phyloP scores from a whole-genome alignment of 176 grass and related monocot species.

The Eragrostis nindensis region DNA sequence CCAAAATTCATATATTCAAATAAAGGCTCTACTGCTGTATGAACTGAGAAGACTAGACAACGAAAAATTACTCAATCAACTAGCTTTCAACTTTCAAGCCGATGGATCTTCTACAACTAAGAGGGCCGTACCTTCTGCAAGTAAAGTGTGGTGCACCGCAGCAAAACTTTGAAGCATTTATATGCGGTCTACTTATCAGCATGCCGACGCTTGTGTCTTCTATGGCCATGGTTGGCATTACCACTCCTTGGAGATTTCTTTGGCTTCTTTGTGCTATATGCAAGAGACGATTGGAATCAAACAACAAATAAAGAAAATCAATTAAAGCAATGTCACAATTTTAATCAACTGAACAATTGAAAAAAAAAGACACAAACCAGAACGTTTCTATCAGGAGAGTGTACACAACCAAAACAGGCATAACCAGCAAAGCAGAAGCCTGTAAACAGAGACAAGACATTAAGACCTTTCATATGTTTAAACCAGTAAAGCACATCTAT shows the following conservation, averaged over 20 bases:
- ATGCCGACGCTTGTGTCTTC: slow-evolving; percentile 72
- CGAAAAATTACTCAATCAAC: neutral
- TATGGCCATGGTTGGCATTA: slow-evolving; percentile 55
- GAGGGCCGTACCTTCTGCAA: slow-evolving; percentile 39
- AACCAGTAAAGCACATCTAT: slow-evolving; percentile 11
- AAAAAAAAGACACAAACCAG: slow-evolving; percentile 57
- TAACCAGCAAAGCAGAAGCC: slow-evolving; percentile 74
- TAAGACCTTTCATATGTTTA: slow-evolving; percentile 22
- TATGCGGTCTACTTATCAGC: slow-evolving; percentile 59
- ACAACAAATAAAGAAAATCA: slow-evolving; percentile 22
- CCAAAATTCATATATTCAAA: neutral
- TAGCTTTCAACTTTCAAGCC: neutral
- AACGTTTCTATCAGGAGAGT: slow-evolving; percentile 59
- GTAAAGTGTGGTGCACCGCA: slow-evolving; percentile 26
- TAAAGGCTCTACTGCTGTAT: neutral
- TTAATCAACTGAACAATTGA: slow-evolving; percentile 13
- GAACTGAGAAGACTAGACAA: too few relatives aligned
- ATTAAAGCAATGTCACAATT: slow-evolving; percentile 22
- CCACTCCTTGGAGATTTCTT: slow-evolving; percentile 51
- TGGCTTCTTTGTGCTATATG: slow-evolving; percentile 60
- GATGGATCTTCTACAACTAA: neutral
- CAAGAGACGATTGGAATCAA: slow-evolving; percentile 25
- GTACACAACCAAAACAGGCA: slow-evolving; percentile 66
- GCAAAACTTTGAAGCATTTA: neutral
- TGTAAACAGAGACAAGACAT: slow-evolving; percentile 44